These are phyloP conservation scores for Pholiota microspora DNA, from an alignment of 768 basidiomycete species.

Conservation along the genomic window DNA sequence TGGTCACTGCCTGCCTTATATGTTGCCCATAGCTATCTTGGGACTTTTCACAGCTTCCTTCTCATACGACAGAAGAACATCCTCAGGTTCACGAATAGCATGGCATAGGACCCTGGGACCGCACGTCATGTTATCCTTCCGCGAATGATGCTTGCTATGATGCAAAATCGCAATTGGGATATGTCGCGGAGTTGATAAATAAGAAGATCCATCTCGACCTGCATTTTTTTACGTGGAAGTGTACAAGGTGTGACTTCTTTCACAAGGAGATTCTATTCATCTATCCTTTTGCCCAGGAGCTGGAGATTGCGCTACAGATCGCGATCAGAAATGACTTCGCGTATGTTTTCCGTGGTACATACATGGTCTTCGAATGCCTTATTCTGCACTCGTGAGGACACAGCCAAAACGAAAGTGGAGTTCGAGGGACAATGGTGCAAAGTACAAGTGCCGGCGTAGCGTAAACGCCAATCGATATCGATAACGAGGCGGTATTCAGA, in stretches of 20 bases:
- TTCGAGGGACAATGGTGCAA: neutral
- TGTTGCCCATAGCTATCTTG: neutral
- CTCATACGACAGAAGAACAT: neutral
- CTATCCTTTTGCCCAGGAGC: neutral
- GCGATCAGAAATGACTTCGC: neutral
- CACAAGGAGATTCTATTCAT: neutral
- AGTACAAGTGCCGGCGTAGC: neutral
- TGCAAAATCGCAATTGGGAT: neutral
- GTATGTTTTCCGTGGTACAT: neutral
- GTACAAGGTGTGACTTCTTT: neutral
- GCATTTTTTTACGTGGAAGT: neutral
- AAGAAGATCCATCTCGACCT: neutral
- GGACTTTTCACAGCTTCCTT: neutral
- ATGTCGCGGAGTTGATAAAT: slow-evolving; percentile 3
- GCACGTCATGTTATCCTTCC: slow-evolving; percentile 1
- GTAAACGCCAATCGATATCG: slow-evolving; percentile 9
- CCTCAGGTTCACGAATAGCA: neutral
- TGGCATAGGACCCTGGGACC: neutral
- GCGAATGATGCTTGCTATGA: slow-evolving; percentile 1
- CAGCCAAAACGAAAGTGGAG: neutral
- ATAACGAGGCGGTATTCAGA: slow-evolving; percentile 8
- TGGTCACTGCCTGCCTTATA: neutral
- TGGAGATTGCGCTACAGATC: neutral
- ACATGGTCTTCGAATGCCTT: neutral
- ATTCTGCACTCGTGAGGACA: neutral